phyloP scores from a whole-genome alignment of 345 rosid genomes.

The Salix exigua region DNA sequence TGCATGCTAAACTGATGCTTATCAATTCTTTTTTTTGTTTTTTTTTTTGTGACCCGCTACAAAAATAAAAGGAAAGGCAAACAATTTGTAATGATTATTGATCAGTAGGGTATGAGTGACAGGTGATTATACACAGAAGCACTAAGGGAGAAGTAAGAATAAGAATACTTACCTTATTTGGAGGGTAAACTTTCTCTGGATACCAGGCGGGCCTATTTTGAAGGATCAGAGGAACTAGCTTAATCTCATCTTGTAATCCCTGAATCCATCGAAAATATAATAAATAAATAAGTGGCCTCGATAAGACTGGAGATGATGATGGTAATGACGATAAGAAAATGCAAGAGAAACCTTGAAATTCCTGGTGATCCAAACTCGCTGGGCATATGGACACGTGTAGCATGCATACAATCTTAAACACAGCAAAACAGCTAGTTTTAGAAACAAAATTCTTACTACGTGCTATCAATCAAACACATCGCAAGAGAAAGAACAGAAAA shows the following conservation, averaged over 20 bases:
- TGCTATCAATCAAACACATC: background rate
- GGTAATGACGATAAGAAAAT: too few species aligned
- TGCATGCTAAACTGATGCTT: background rate
- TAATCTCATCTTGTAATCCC: slow-evolving; percentile 81
- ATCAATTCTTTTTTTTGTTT: too few species aligned
- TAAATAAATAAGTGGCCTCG: background rate
- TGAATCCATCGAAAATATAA: slow-evolving; percentile 20
- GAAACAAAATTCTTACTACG: background rate
- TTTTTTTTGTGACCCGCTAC: background rate
- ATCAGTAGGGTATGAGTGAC: background rate
- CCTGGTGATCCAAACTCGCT: slow-evolving; percentile 94
- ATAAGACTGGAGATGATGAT: too few species aligned
- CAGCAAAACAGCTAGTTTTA: background rate
- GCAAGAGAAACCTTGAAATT: slow-evolving; percentile 54
- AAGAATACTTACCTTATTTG: slow-evolving; percentile 52
- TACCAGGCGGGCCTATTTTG: slow-evolving; percentile 84
- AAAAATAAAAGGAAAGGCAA: background rate
- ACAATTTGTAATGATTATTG: background rate
- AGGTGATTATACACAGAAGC: background rate
- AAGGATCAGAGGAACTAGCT: slow-evolving; percentile 73
- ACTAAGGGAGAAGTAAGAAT: background rate
- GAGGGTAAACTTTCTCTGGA: slow-evolving; percentile 72
- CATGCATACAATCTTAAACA: slow-evolving; percentile 55
- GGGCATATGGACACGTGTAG: slow-evolving; percentile 70
- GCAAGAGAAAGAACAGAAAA: background rate